These are phyloP conservation scores for Ophiocordyceps camponoti-leonardi DNA, from an alignment of 2,329 filamentous ascomycete genomes.

Conservation along the genomic window DNA sequence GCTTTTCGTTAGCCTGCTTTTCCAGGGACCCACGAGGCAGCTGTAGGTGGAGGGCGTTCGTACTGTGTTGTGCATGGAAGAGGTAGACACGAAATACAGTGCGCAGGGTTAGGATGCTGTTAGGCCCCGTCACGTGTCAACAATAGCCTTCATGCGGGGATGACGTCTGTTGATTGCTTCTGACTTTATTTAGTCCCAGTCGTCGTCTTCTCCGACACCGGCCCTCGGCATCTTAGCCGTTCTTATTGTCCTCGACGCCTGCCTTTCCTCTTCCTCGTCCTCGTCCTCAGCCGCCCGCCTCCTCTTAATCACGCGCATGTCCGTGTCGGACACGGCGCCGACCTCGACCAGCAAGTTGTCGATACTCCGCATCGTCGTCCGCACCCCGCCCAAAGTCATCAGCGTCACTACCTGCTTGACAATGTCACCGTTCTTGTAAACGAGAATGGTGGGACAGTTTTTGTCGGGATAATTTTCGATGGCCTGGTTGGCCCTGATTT, in stretches of 20 bases:
- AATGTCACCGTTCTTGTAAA: slow-evolving; percentile 89
- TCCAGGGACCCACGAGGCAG: background rate
- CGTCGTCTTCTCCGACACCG: slow-evolving; percentile 29
- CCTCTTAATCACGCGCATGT: slow-evolving; percentile 56
- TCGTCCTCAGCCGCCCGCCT: slow-evolving; percentile 41
- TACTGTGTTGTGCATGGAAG: too few species aligned
- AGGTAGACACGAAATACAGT: too few species aligned
- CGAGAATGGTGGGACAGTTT: slow-evolving; percentile 85
- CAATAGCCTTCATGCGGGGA: too few species aligned
- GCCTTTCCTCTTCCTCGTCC: slow-evolving; percentile 32
- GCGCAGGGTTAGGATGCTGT: too few species aligned
- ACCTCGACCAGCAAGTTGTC: slow-evolving; percentile 69
- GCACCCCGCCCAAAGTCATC: slow-evolving; percentile 55
- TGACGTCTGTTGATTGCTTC: too few species aligned
- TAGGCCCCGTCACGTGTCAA: too few species aligned
- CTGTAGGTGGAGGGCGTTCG: background rate
- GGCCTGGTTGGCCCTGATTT: slow-evolving; percentile 80
- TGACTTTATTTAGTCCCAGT: slow-evolving; percentile 35
- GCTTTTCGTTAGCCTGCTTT: background rate
- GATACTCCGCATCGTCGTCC: slow-evolving; percentile 55
- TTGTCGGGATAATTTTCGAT: slow-evolving; percentile 92
- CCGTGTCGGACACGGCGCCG: slow-evolving; percentile 61
- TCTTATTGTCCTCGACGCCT: slow-evolving; percentile 30
- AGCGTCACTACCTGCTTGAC: slow-evolving; percentile 84
- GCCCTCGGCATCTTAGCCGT: slow-evolving; percentile 30